Evolutionary conservation across 2,329 filamentous ascomycete species (phyloP), one percentile per base, ranked within the genome.

Genomic region (Camillea tinctor): DNA sequence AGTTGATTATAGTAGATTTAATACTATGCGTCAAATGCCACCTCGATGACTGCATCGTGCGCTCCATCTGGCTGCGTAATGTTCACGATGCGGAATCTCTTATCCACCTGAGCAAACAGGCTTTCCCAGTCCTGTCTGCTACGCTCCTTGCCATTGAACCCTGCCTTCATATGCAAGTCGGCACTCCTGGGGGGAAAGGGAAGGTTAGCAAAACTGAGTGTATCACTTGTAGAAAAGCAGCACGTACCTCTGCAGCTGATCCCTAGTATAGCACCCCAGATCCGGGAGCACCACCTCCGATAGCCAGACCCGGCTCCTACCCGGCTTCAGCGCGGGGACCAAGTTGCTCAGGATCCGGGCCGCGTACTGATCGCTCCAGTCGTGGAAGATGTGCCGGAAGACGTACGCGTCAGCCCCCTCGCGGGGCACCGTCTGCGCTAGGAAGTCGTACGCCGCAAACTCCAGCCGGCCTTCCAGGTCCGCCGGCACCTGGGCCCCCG

Each of bases 351-450:
- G 58, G 36, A 75, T 72, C 58, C 69, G 68, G 5, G 69, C 60
- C 11, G 63, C 68, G 55, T 75, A 73, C 55, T 72, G 64, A 52
- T 76, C 73, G 40, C 67, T 65, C 73, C 72, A 76, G 57, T 74
- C 69, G 54, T 75, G 73, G 62, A 74, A 69, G 48, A 74, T 73
- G 56, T 69, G 71, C 6, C 72, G 71, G 59, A 75, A 67, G 17
- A 73, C 44, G 24, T 68, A 72, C 15, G 63, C 68, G 19, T 71
- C 66, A 0, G 64, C 67, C 8, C 60, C 44, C 8, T 60, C 44
- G 20, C 57, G 60, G 4, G 64, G 48, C 58, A 69, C 60, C 17
- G 54, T 54, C 56, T 69, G 53, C 0, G 62, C 60, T 9, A 70
- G 50, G 62, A 71, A 71, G 59, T 71, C 65, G 40, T 71, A 69